Base-by-base conservation (phyloP, 768 basidiomycete genomes). In the Cystofilobasidium capitatum region DNA sequence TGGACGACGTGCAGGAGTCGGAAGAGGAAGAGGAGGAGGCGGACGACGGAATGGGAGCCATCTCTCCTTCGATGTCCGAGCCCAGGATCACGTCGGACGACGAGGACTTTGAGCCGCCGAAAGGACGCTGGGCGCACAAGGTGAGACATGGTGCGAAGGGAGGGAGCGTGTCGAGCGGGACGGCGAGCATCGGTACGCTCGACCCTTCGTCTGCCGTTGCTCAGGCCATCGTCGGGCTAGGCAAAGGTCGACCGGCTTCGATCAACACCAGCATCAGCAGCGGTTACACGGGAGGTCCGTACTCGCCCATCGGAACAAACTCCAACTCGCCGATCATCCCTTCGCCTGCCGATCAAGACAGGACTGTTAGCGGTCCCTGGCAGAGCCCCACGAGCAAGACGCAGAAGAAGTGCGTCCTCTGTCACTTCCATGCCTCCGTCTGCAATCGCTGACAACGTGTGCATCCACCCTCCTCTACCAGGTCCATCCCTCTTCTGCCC, bases 361-460 rank as follows among this genome's bases (percentile, higher is more conserved):
- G 66, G 35, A 22, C 40, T 7, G 54, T 65, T n/a, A 69, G 68
- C 49, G 63, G 62, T 17, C 68, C 68, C 2, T 69, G 68, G 68
- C 7, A 40, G 45, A 69, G 68, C 51, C 68, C 68, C 10, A 47
- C 42, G 14, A 58, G 10, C 2, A 64, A 64, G 39, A 33, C 40
- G 36, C 17, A 44, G 35, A 58, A 60, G 49, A 61, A 47, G 66
- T 67, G 47, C 33, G 66, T 33, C 1, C 20, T 20, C 4, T 45
- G 5, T 44, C 5, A 33, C 31, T 39, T 2, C 5, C 39, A 24
- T 14, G 17, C 8, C 29, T 24, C 47, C 33, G 35, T 22, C 9
- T 26, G 33, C 29, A 49, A n/a, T 12, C 8, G 17, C 17, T 42
- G 17, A 13, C 51, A 42, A 20, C 20, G 17, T 57, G 58, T n/a